These are phyloP conservation scores for Aureobasidium sp. DNA, from an alignment of 2,329 filamentous ascomycete genomes.

Conservation along the genomic window DNA sequence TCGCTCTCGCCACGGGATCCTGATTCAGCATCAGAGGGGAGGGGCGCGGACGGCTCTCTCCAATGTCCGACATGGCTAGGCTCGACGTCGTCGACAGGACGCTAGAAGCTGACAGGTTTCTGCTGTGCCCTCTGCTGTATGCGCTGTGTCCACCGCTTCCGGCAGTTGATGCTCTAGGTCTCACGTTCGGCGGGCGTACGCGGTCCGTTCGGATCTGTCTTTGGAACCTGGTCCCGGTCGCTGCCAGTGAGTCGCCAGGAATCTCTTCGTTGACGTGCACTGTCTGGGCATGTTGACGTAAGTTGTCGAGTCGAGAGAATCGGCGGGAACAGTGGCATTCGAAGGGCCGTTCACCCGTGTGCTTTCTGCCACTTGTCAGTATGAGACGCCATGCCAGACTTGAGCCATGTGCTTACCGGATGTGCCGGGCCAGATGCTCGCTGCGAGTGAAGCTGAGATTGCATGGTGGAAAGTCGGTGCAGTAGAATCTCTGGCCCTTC, in stretches of 20 bases:
- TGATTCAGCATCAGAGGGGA: slow-evolving; percentile 75
- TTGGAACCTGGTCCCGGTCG: slow-evolving; percentile 84
- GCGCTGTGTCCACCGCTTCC: slow-evolving; percentile 54
- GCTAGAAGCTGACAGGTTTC: slow-evolving; percentile 81
- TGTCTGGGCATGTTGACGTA: slow-evolving; percentile 86
- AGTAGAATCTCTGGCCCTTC: slow-evolving; percentile 93
- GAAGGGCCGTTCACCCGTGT: slow-evolving; percentile 93
- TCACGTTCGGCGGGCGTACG: slow-evolving; percentile 61
- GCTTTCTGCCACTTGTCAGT: slow-evolving; percentile 55
- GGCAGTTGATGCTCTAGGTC: slow-evolving; percentile 68
- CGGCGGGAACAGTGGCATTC: slow-evolving; percentile 89
- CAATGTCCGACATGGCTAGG: slow-evolving; percentile 49
- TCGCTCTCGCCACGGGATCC: slow-evolving; percentile 52
- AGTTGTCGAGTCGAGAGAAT: slow-evolving; percentile 89
- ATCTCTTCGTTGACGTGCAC: slow-evolving; percentile 98
- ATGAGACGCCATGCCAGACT: slow-evolving; percentile 16
- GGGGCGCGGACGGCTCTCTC: slow-evolving; percentile 61
- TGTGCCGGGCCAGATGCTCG: slow-evolving; percentile 90
- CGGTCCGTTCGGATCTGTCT: slow-evolving; percentile 83
- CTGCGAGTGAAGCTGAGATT: slow-evolving; percentile 91
- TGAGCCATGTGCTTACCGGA: slow-evolving; percentile 51
- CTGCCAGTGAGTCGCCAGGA: slow-evolving; percentile 83
- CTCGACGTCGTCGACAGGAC: slow-evolving; percentile 67
- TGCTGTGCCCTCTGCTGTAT: slow-evolving; percentile 67
- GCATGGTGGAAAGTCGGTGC: slow-evolving; percentile 88